These are phyloP conservation scores for Geum urbanum DNA, from an alignment of 306 rosid species.

Conservation along the genomic window DNA sequence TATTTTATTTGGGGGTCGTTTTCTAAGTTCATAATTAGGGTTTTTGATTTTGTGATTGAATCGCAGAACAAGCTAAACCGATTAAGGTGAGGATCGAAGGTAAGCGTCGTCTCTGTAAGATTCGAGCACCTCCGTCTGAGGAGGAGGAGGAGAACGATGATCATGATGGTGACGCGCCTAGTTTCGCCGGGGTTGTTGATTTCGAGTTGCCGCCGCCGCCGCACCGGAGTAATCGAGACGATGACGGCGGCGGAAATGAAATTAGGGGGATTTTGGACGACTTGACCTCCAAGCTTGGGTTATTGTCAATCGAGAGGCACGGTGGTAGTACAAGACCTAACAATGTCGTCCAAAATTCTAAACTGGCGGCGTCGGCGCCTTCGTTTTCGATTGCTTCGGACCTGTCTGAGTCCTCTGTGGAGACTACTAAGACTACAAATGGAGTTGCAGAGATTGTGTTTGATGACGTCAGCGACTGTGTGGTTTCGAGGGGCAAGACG, in stretches of 20 bases:
- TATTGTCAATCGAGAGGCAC: constrained; percentile 56
- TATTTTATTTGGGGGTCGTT: not conserved
- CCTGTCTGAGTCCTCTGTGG: constrained; percentile 28
- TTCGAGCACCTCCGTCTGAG: constrained; percentile 26
- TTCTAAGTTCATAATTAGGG: not conserved
- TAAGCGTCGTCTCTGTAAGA: constrained; percentile 78
- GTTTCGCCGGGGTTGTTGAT: constrained; percentile 35
- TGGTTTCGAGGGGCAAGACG: constrained; percentile 26
- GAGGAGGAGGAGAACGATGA: constrained; percentile 16
- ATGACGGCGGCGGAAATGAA: constrained; percentile 39
- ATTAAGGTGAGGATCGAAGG: constrained; percentile 63
- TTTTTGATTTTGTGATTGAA: not conserved
- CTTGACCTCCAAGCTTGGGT: constrained; percentile 67
- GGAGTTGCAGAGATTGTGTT: constrained; percentile 16
- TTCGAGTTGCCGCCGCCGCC: constrained; percentile 51
- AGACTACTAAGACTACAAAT: constrained; percentile 19
- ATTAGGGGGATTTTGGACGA: constrained; percentile 74
- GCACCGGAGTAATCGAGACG: constrained; percentile 12
- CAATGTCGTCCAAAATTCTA: not conserved
- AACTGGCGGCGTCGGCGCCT: constrained; percentile 37
- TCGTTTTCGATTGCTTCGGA: constrained; percentile 46
- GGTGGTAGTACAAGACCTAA: constrained; percentile 22
- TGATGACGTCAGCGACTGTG: constrained; percentile 38
- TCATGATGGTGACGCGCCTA: constrained; percentile 25
- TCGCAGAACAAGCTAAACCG: constrained; percentile 37